Evolutionary conservation across 371 early-diverging fungal genomes (phyloP).

Genomic region (Mucor sp.): DNA sequence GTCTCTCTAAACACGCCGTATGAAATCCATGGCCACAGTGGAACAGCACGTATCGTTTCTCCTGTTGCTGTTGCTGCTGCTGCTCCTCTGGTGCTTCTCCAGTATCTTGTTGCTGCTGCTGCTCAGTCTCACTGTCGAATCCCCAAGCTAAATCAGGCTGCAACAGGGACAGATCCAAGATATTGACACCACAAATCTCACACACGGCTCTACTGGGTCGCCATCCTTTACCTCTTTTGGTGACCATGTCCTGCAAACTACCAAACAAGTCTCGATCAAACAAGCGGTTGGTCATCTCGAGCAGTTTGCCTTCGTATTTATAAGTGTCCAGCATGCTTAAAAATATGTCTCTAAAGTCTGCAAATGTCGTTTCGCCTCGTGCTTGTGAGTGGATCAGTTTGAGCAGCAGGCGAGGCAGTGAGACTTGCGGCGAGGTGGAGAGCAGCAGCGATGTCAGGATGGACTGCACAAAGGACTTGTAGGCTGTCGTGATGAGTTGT

Average conservation of each 20-base stretch:
- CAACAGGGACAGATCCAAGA: constrained; percentile 49
- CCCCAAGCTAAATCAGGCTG: constrained; percentile 42
- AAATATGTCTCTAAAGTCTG: constrained; percentile 74
- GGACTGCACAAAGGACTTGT: constrained; percentile 67
- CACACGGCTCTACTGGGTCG: constrained; percentile 60
- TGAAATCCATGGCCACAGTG: constrained; percentile 67
- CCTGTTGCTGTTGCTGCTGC: not conserved
- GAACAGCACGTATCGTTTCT: constrained; percentile 50
- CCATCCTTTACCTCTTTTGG: constrained; percentile 63
- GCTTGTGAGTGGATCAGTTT: constrained; percentile 66
- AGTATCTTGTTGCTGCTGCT: not conserved
- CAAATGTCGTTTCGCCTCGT: constrained; percentile 64
- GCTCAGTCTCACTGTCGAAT: constrained; percentile 9
- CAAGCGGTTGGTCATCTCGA: constrained; percentile 72
- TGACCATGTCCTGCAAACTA: constrained; percentile 61
- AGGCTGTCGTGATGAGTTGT: constrained; percentile 53
- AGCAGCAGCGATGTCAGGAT: constrained; percentile 63
- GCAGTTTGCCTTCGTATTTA: constrained; percentile 73
- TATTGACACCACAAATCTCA: constrained; percentile 56
- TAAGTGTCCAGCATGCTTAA: constrained; percentile 78
- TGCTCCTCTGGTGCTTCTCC: not conserved
- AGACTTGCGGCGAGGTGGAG: constrained; percentile 70
- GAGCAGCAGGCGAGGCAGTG: constrained; percentile 63
- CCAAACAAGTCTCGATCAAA: constrained; percentile 68
- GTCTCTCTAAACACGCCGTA: constrained; percentile 53